Evolutionary conservation across 192 early-diverging fungal genomes (phyloP), one percentile per base, ranked within the genome.

Genomic region (Podila epicladia): DNA sequence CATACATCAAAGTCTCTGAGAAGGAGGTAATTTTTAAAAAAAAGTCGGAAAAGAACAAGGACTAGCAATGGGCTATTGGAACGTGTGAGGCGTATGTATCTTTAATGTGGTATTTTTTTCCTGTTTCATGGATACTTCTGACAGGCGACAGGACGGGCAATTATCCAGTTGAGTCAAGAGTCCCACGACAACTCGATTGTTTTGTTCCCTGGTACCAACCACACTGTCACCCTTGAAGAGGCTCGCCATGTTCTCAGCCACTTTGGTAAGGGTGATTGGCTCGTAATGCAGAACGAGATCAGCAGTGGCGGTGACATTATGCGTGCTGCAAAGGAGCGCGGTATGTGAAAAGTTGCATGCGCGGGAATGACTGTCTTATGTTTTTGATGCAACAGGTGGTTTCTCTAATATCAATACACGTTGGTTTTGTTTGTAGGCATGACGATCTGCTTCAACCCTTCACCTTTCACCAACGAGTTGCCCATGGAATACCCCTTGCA

Each of bases 241-340:
- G 88, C 84, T 11, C 69, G 49, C 15, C 49, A 74, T n/a, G 87
- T 89, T 20, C 70, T 93, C n/a, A 78, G 82, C 2, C 49, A 76
- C 33, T 93, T 92, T 71, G 73, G 82, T 7, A 26, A 66, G 24
- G 90, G 89, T 13, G 94, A 94, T 70, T 95, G 93, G 93, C 82
- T 97, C 22, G 68, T 97, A 2, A 85, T 96, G 74, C 96, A 97
- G 58, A 97, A 96, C 82, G 97, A 98, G 79, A 95, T 96, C 2
- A 88, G 87, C 26, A 82, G 82, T 12, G 92, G 92, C 24, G 91
- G 86, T 4, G 89, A 88, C 6, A 90, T 93, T 28, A 88, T 94
- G 78, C 57, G 71, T 2, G 73, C 85, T 9, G 91, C 90, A 20
- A 86, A 83, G 22, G 65, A 77, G 19, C 64, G 74, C 64, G 93